phyloP scores from a whole-genome alignment of 1,139 yeast species.

The Candida sp. region DNA sequence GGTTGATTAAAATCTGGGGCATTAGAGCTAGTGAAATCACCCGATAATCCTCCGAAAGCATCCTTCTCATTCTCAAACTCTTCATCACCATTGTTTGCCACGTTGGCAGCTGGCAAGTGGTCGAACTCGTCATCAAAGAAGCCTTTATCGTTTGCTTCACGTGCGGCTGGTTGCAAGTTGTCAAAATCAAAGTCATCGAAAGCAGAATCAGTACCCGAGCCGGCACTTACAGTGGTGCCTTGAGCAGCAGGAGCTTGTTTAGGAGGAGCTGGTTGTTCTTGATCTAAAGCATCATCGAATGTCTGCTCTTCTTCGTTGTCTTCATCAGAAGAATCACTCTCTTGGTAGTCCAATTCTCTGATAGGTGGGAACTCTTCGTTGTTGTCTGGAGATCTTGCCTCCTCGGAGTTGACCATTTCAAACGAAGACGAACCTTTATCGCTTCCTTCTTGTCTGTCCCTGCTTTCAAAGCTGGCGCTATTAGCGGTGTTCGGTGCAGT shows the following conservation, averaged over 20 bases:
- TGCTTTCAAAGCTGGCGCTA: conserved; percentile 15
- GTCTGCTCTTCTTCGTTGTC: conserved; percentile 29
- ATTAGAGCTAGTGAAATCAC: conserved; percentile 44
- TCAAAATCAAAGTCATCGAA: conserved; percentile 42
- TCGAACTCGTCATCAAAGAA: conserved; percentile 43
- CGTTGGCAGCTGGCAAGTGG: conserved; percentile 48
- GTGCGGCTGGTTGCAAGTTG: conserved; percentile 43
- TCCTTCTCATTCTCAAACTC: conserved; percentile 23
- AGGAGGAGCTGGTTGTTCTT: background rate
- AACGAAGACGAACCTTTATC: conserved; percentile 53
- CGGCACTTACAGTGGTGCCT: conserved; percentile 3
- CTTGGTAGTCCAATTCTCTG: conserved; percentile 63
- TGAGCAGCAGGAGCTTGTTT: conserved; percentile 12
- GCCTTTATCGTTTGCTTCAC: conserved; percentile 29
- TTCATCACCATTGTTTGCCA: conserved; percentile 31
- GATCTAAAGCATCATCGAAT: conserved; percentile 46
- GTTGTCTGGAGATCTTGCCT: conserved; percentile 25
- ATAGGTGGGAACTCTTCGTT: conserved; percentile 73
- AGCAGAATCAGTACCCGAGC: background rate
- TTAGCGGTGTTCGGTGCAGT: conserved; percentile 20
- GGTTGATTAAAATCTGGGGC: conserved; percentile 31
- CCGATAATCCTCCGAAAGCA: conserved; percentile 28
- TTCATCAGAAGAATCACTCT: conserved; percentile 51
- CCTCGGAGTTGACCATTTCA: conserved; percentile 57
- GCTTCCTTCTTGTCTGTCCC: conserved; percentile 30